Evolutionary conservation across 177 flowering plant species (phyloP).

Genomic region (Tripterygium wilfordii): DNA sequence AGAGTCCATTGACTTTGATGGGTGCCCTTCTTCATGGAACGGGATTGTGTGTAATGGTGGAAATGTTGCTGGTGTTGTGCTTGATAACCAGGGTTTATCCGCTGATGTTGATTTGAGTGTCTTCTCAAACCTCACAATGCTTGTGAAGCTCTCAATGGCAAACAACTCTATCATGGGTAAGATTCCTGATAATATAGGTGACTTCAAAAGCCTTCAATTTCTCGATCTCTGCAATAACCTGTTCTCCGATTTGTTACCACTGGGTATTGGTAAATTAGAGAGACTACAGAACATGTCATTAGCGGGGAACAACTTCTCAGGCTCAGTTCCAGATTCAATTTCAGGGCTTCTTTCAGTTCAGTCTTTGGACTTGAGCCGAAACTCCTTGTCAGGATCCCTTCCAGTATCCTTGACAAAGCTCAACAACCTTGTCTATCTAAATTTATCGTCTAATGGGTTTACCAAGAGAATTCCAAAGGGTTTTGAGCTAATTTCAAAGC

Average conservation of each 20-base stretch:
- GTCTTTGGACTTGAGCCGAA: constrained; percentile 75
- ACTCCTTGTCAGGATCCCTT: constrained; percentile 68
- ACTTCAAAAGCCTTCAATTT: constrained; percentile 54
- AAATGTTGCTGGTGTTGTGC: constrained; percentile 78
- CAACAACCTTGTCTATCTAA: constrained; percentile 47
- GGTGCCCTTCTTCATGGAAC: constrained; percentile 99
- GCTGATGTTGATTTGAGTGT: constrained; percentile 77
- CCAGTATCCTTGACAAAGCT: constrained; percentile 57
- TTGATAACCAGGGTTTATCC: constrained; percentile 61
- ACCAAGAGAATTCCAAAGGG: constrained; percentile 57
- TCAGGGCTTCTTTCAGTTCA: constrained; percentile 54
- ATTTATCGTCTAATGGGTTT: constrained; percentile 74
- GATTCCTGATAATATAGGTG: constrained; percentile 51
- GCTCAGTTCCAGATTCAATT: constrained; percentile 61
- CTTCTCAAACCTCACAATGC: constrained; percentile 77
- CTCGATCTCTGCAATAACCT: constrained; percentile 76
- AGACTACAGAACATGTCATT: constrained; percentile 66
- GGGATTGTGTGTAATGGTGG: constrained; percentile 87
- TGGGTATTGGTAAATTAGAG: constrained; percentile 52
- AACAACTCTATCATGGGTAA: constrained; percentile 72
- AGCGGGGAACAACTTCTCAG: constrained; percentile 89
- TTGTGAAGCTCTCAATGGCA: constrained; percentile 77
- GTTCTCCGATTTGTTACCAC: constrained; percentile 57
- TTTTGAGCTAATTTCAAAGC: constrained; percentile 47
- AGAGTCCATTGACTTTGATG: constrained; percentile 87